Conservation (phyloP, 495 filamentous ascomycete species). For the Tuber melanosporum region DNA sequence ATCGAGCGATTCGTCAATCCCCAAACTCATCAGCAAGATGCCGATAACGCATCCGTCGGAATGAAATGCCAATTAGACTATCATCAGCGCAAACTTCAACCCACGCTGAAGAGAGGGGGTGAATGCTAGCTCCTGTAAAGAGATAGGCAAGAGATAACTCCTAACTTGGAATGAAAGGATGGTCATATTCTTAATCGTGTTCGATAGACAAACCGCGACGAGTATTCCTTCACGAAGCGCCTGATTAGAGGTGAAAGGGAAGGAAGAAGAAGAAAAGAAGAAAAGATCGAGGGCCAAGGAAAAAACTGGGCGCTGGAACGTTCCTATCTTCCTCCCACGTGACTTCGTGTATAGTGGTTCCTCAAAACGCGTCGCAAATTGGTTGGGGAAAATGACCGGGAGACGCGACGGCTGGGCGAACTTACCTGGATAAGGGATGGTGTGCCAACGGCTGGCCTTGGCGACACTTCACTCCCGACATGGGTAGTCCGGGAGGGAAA, state of each 20-base stretch:
- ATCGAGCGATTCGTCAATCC: conserved; percentile 6
- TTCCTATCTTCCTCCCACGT: neutral
- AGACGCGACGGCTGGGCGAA: conserved; percentile 7
- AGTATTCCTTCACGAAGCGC: neutral
- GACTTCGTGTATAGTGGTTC: neutral
- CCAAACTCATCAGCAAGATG: conserved; percentile 6
- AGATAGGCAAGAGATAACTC: neutral
- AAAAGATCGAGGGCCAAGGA: neutral
- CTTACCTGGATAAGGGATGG: conserved; percentile 4
- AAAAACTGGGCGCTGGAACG: neutral
- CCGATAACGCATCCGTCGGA: conserved; percentile 1
- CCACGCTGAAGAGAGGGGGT: neutral
- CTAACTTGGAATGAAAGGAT: neutral
- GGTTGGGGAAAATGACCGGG: neutral
- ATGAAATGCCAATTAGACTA: neutral
- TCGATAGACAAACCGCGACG: neutral
- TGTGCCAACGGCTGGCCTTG: neutral
- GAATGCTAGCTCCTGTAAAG: neutral
- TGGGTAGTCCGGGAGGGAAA: neutral
- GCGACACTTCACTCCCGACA: neutral
- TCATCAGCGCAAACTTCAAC: neutral
- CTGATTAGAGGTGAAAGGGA: neutral
- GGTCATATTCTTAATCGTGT: neutral
- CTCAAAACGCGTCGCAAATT: neutral
- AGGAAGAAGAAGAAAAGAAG: neutral